Evolutionary conservation across 257 asterid species (phyloP).

Genomic region (Voacanga thouarsii): DNA sequence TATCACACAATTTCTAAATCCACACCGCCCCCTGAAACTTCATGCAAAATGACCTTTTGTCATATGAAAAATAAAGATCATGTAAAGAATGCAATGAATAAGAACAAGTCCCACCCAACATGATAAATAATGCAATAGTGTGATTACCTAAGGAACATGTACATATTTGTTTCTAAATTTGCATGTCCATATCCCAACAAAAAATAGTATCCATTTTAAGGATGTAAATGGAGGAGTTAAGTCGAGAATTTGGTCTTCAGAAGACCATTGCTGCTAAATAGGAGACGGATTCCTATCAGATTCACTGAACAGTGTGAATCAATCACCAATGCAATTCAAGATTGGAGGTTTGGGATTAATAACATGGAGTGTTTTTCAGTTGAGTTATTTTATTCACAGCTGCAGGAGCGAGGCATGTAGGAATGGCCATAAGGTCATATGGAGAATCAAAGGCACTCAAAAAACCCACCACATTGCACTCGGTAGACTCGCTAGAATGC

Average conservation of each 20-base stretch:
- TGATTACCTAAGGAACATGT: not conserved
- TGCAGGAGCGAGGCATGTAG: not conserved
- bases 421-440: not conserved
- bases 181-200: not conserved
- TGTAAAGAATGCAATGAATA: not conserved
- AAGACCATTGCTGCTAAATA: not conserved
- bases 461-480: not conserved
- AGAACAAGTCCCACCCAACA: not conserved
- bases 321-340: too few species aligned
- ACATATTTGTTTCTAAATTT: not conserved
- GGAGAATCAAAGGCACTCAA: not conserved
- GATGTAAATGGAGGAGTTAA: not conserved
- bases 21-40: not conserved
- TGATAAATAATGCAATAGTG: not conserved
- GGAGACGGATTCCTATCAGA: not conserved
- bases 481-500: not conserved
- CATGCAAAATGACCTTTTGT: not conserved
- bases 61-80: not conserved
- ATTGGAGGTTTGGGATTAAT: too few species aligned
- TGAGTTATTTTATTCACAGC: not conserved
- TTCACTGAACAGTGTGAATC: too few species aligned
- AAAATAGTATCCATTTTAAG: not conserved
- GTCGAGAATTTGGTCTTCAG: not conserved
- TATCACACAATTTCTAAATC: not conserved
- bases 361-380: not conserved